Conservation (phyloP, 257 asterid species). For the Penstemon barbatus region DNA sequence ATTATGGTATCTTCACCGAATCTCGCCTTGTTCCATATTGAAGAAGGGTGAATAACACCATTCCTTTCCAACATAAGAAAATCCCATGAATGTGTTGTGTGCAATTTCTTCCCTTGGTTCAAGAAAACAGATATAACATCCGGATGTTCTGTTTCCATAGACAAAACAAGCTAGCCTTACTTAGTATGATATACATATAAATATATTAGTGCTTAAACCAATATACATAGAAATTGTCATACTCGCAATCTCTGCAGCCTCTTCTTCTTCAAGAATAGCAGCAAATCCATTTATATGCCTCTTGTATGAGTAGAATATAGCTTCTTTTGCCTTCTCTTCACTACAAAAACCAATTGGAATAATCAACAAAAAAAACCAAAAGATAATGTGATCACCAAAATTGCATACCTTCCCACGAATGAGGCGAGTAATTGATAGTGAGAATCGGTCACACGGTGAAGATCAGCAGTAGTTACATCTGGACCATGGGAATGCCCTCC, state of each 20-base stretch:
- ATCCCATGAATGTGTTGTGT: conserved; percentile 84
- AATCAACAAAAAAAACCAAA: too few species aligned
- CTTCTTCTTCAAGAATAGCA: conserved; percentile 61
- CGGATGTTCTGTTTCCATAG: conserved; percentile 46
- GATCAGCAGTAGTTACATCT: conserved; percentile 39
- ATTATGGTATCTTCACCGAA: conserved; percentile 65
- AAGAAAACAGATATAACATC: conserved; percentile 58
- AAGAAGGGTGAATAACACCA: conserved; percentile 35
- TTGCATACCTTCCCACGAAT: conserved; percentile 58
- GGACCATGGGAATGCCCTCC: conserved; percentile 80
- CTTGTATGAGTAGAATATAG: conserved; percentile 58
- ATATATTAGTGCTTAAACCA: background rate
- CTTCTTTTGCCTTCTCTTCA: conserved; percentile 52
- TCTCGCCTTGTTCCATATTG: conserved; percentile 60
- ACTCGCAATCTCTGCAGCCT: conserved; percentile 54
- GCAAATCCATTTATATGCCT: conserved; percentile 72
- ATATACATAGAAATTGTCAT: background rate
- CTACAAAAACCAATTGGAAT: conserved; percentile 25
- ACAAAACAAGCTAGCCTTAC: background rate
- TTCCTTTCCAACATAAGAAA: conserved; percentile 52
- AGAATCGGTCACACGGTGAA: conserved; percentile 40
- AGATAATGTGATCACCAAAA: too few species aligned
- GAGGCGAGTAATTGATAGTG: conserved; percentile 62
- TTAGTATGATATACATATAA: background rate
- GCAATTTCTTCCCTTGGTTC: conserved; percentile 46